Percentiles rank a stretch among this genome's conserved stretches.
These are phyloP conservation scores for Zygnema cylindricum DNA, from an alignment of 139 green algal genomes.

Conservation along the genomic window DNA sequence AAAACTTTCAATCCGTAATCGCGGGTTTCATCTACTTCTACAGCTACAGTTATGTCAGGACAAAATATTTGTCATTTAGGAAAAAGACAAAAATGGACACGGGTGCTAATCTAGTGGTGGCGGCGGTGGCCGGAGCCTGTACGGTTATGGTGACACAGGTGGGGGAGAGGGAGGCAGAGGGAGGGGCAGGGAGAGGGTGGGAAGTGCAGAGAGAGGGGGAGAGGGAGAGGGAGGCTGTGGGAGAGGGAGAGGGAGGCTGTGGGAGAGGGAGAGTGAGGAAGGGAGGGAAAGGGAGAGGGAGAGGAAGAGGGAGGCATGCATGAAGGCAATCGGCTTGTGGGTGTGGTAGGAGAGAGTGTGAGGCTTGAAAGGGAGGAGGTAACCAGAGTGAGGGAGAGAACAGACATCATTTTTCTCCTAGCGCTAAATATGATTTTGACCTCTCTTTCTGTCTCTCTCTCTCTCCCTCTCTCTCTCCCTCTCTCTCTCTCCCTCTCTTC, in stretches of 20 bases:
- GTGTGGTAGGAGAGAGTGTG: too few relatives aligned
- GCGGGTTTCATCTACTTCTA: constrained; percentile 67
- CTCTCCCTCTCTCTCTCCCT: neutral
- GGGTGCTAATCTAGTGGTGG: constrained; percentile 59
- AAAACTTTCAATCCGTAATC: constrained; percentile 59
- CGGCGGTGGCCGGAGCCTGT: constrained; percentile 44
- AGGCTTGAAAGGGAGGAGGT: too few relatives aligned
- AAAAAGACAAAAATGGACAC: constrained; percentile 27
- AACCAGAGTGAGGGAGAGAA: too few relatives aligned
- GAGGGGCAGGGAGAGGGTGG: constrained; percentile 2
- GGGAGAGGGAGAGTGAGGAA: constrained; percentile 31
- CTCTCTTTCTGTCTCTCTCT: neutral
- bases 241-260: constrained; percentile 41
- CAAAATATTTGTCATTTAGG: constrained; percentile 26
- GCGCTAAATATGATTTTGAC: neutral
- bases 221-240: constrained; percentile 48
- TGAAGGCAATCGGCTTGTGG: too few relatives aligned
- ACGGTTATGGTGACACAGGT: constrained; percentile 64
- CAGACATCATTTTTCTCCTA: too few relatives aligned
- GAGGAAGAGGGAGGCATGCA: constrained; percentile 12
- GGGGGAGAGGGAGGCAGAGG: neutral
- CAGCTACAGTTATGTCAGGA: constrained; percentile 60
- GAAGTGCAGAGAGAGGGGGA: constrained; percentile 53
- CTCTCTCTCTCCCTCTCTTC: too few relatives aligned
- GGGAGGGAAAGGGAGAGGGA: constrained; percentile 6